Evolutionary conservation across 2,329 filamentous ascomycete species (phyloP), one percentile per base, ranked within the genome.

Genomic region (Fusarium gaditjirri): DNA sequence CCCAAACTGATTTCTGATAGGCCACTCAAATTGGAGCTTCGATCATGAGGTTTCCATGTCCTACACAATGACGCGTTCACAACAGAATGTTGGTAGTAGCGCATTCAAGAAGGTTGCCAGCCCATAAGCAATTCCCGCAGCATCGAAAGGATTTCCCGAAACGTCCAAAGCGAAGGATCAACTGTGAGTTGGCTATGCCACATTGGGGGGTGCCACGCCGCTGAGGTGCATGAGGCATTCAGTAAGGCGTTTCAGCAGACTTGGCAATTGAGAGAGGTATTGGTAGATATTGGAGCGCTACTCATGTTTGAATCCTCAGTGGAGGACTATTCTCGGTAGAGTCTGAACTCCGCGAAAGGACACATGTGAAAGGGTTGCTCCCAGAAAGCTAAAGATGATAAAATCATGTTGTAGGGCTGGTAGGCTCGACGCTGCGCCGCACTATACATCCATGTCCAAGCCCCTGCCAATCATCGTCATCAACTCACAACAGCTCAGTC

Each of bases 121-220:
- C 13, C 17, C 39, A 27, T 56, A 56, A 56, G 53, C 39, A 56
- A 13, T n/a, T 39, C 23, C 33, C 9, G 13, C 23, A 35, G 29
- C 29, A 33, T 56, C 53, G 53, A 56, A 56, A 46, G 39, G 39
- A 21, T 46, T 47, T 21, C 53, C 53, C 23, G 13, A 56, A 56
- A 8, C 17, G 53, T 25, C 9, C 19, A 35, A 9, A 14, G 10
- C 3, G 36, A 54, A 54, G 39, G 53, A 46, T 35, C 29, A 35
- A 17, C 8, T 19, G 6, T 17, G 29, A 11, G 19, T 5, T 47
- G 29, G 29, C 29, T 35, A 35, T 33, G 9, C 55, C 19, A 19
- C 1, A 39, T 39, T 13, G 21, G 44, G 46, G 16, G 14, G 17
- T 25, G 17, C 55, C 6, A 10, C 14, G 43, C 14, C 27, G 6